Evolutionary conservation across 2,329 filamentous ascomycete species (phyloP).

Genomic region (Sporothrix luriei): DNA sequence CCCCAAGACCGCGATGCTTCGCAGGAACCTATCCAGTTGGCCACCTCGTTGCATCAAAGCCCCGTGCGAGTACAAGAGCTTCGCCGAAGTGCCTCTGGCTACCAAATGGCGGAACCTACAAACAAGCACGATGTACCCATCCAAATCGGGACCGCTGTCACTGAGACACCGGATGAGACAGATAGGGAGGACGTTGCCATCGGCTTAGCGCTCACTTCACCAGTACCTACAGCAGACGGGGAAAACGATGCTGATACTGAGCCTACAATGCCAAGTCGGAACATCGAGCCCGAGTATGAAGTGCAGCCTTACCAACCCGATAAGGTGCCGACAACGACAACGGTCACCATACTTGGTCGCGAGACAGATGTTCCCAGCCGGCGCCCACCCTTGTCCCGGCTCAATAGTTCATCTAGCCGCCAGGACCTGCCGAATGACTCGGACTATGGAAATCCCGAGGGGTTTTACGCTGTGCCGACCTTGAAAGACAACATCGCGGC

Average conservation of each 20-base stretch:
- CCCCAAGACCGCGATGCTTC: conserved; percentile 11
- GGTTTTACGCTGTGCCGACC: conserved; percentile 42
- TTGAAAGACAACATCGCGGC: conserved; percentile 43
- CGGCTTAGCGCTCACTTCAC: conserved; percentile 8
- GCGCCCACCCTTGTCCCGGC: conserved; percentile 21
- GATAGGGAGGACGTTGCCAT: conserved; percentile 9
- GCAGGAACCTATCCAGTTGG: neutral
- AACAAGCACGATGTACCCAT: neutral
- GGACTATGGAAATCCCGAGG: conserved; percentile 39
- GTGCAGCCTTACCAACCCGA: conserved; percentile 46
- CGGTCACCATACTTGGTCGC: conserved; percentile 54
- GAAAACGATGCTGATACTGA: conserved; percentile 7
- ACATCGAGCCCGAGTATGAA: conserved; percentile 43
- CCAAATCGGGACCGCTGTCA: neutral
- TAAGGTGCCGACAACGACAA: conserved; percentile 53
- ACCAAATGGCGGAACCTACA: neutral
- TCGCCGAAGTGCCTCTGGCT: neutral
- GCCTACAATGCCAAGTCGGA: neutral
- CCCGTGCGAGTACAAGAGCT: conserved; percentile 3
- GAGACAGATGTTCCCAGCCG: conserved; percentile 46
- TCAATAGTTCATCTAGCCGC: conserved; percentile 28
- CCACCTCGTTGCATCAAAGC: conserved; percentile 2
- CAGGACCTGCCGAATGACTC: conserved; percentile 29
- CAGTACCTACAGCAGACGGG: neutral
- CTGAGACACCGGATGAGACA: neutral